These are phyloP conservation scores for Paecilomyces formosus DNA, from an alignment of 2,329 filamentous ascomycete species.

Conservation along the genomic window DNA sequence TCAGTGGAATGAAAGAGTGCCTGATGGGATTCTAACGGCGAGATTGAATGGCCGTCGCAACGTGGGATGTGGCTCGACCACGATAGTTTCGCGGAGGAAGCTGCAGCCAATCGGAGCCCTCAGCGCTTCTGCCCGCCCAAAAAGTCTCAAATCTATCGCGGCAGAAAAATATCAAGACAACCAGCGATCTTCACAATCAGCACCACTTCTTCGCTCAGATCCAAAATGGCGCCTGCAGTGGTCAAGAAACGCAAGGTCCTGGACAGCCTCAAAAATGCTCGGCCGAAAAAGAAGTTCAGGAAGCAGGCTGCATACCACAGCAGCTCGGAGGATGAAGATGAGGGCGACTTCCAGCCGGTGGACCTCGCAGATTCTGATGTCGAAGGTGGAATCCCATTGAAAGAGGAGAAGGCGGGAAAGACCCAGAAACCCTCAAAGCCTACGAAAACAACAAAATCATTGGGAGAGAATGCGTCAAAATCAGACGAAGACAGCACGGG, in stretches of 20 bases:
- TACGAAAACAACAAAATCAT: slow-evolving; percentile 5
- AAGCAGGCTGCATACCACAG: slow-evolving; percentile 59
- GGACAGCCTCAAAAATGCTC: slow-evolving; percentile 48
- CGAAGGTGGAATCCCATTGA: slow-evolving; percentile 16
- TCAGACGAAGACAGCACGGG: slow-evolving; percentile 9
- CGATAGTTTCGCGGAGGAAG: slow-evolving; percentile 1
- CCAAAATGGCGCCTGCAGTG: slow-evolving; percentile 31
- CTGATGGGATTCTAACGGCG: not conserved
- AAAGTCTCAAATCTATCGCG: slow-evolving; percentile 12
- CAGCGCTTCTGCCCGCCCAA: slow-evolving; percentile 18
- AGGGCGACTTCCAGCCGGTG: slow-evolving; percentile 44
- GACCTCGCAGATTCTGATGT: slow-evolving; percentile 42
- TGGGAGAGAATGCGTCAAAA: not conserved
- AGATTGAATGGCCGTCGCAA: not conserved
- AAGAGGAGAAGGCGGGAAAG: not conserved
- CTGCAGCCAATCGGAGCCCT: slow-evolving; percentile 23
- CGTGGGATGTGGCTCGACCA: not conserved
- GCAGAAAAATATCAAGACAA: slow-evolving; percentile 10
- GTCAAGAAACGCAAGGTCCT: slow-evolving; percentile 52
- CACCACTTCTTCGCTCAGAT: slow-evolving; percentile 3
- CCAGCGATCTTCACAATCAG: slow-evolving; percentile 3
- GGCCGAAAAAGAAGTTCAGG: slow-evolving; percentile 52
- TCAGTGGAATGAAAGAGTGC: not conserved
- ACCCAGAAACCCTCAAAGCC: slow-evolving; percentile 1
- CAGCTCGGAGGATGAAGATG: slow-evolving; percentile 51